Percentiles rank a stretch among this genome's conserved stretches.
These are phyloP conservation scores for Cymbopogon citratus DNA, from an alignment of 176 grass and related monocot species.

Conservation along the genomic window DNA sequence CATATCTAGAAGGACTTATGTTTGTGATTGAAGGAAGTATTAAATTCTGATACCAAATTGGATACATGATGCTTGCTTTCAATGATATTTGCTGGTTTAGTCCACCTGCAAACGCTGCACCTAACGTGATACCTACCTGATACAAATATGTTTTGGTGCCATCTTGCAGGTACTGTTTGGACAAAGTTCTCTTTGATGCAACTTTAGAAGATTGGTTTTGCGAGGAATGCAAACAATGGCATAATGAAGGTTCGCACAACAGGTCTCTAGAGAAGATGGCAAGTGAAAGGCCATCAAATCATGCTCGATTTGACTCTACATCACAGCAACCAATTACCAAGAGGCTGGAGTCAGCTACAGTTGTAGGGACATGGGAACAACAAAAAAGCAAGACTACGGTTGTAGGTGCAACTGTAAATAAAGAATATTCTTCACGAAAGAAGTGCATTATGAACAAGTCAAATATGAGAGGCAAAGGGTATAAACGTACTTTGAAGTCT, in stretches of 20 bases:
- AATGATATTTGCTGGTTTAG: too few species aligned
- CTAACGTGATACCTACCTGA: too few species aligned
- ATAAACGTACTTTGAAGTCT: too few species aligned
- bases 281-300: neutral
- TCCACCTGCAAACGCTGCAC: too few species aligned
- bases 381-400: neutral
- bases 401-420: neutral
- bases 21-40: too few species aligned
- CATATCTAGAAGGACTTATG: too few species aligned
- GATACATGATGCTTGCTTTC: too few species aligned
- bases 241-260: neutral
- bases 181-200: conserved; percentile 21
- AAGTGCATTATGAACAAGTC: neutral
- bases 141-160: neutral
- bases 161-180: conserved; percentile 34
- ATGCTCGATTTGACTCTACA: neutral
- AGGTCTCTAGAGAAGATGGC: conserved; percentile 1
- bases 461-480: too few species aligned
- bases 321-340: neutral
- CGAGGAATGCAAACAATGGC: neutral
- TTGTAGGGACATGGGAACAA: neutral
- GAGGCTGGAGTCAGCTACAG: neutral
- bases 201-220: conserved; percentile 18
- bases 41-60: too few species aligned
- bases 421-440: neutral